Evolutionary conservation across 2,329 filamentous ascomycete genomes (phyloP), one percentile per base, ranked within the genome.

Genomic region (Xylariaceae sp.): DNA sequence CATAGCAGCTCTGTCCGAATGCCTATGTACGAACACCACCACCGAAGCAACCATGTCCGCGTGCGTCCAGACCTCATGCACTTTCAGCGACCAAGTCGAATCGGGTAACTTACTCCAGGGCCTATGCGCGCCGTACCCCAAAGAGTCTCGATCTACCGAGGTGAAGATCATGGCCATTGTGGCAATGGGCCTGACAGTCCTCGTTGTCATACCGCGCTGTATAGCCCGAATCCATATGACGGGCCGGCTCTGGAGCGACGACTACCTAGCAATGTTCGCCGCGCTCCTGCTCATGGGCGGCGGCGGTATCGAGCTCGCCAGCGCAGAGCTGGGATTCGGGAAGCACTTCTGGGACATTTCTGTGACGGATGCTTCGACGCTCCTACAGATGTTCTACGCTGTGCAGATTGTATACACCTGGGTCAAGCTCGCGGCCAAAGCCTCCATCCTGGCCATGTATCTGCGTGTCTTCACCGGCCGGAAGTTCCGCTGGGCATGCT

Each of bases 401-500:
- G 31, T 35, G 5, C 41, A 52, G 30, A 50, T 52, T 29, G 31
- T 51, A 5, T 53, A 51, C 31, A 41, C 43, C 2, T 31, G 47
- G 14, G 19, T 50, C 18, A 44, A 49, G 33, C 36, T 43, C 2
- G 31, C 38, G 4, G 43, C 50, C 8, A 52, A 52, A 22, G 29
- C 42, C 6, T 49, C 49, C 14, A 47, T 52, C 22, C 31, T 47
- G 10, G 35, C 34, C 37, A 28, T 28, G 25, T 28, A 28, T 13
- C 25, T 28, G 14, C 25, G 25, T 8, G 25, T 28, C 14, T 28
- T 28, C 25, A 28, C 25, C 25, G 25, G 25, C 14, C 29, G 29
- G 22, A 31, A 25, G n/a, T 50, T 47, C 9, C 9, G 38, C 29
- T 43, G 43, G 19, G 45, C 42, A 8, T 22, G 42, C 5, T 12